Evolutionary conservation across 768 basidiomycete genomes (phyloP).

Genomic region (Lentinula sp.): DNA sequence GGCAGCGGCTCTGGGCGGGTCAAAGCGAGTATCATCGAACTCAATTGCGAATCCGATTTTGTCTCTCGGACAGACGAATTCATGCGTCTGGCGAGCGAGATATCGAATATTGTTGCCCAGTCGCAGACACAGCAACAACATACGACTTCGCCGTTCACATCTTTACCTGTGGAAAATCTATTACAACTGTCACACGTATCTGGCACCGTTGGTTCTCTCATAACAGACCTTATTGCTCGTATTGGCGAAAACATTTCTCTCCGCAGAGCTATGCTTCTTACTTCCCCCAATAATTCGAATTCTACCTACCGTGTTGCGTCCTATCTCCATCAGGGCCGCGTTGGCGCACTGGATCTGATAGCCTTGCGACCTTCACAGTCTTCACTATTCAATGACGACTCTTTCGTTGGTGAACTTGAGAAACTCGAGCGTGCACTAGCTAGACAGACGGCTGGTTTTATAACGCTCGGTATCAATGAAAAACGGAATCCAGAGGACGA

Average conservation of each 20-base stretch:
- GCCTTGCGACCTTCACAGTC: slow-evolving; percentile 45
- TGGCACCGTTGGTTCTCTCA: slow-evolving; percentile 53
- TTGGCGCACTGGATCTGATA: slow-evolving; percentile 53
- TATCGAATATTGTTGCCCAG: slow-evolving; percentile 81
- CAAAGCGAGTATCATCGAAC: slow-evolving; percentile 82
- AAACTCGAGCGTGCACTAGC: slow-evolving; percentile 72
- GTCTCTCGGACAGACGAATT: slow-evolving; percentile 86
- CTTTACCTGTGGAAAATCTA: slow-evolving; percentile 44
- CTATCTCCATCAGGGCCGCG: slow-evolving; percentile 65
- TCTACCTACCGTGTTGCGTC: slow-evolving; percentile 39
- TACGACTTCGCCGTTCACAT: slow-evolving; percentile 31
- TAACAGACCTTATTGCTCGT: slow-evolving; percentile 66
- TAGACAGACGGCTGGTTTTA: slow-evolving; percentile 81
- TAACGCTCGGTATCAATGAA: slow-evolving; percentile 47
- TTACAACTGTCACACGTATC: slow-evolving; percentile 32
- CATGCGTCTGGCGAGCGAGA: slow-evolving; percentile 64
- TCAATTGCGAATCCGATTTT: slow-evolving; percentile 97
- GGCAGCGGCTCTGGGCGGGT: slow-evolving; percentile 37
- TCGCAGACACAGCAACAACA: slow-evolving; percentile 42
- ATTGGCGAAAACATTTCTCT: slow-evolving; percentile 77
- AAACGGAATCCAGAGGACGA: slow-evolving; percentile 12
- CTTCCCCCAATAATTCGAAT: slow-evolving; percentile 29
- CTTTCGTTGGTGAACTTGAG: slow-evolving; percentile 51
- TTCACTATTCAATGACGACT: slow-evolving; percentile 34
- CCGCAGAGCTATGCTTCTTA: slow-evolving; percentile 41